Base-by-base conservation (phyloP, 78 protist species). In the Planoprotostelium fungivorum region DNA sequence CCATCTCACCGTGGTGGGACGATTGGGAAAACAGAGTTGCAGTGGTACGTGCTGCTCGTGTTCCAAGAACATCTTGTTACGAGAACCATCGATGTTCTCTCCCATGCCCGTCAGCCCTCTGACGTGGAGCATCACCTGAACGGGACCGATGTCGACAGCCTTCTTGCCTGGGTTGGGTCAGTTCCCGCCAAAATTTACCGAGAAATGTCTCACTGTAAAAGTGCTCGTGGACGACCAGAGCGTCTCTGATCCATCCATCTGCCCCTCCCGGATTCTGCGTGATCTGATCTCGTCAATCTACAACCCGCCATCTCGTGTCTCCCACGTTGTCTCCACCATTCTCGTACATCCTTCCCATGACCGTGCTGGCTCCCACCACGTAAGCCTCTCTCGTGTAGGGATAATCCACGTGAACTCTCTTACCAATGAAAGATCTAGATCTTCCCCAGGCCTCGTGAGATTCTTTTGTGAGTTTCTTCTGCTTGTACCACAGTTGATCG, bases 331-430 rank as follows among this genome's bases (percentile, higher is more conserved):
- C 16, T 51, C 73, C 73, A 25, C 73, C 73, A 16, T 51, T 51
- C 73, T 25, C 16, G 73, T 51, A 51, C 73, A 51, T 51, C 73
- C 73, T 5, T 16, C 73, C 73, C 31, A 16, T 16, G 16, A 51
- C 73, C 5, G 73, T 51, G 73, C 31, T 25, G 73, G 16, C 73
- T 25, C 87, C 91, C 35, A 92, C 38, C 1, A 92, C 90, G 34
- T 38, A 84, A 29, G 90, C 94, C 35, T 92, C 94, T 35, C 34
- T 90, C 83, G 87, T 88, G 16, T 92, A 92, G 9, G 94, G 94
- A 90, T 91, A 92, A 36, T 89, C 88, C 31, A 89, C 91, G 35
- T 92, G 88, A 36, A 90, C 89, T 38, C 84, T n/a, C 36, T 39
- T 89, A 29, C 92, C 91, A 34, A 92, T 86, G n/a, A 86, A 38